Conservation (phyloP, 2,329 filamentous ascomycete species). For the Fusarium sp. region DNA sequence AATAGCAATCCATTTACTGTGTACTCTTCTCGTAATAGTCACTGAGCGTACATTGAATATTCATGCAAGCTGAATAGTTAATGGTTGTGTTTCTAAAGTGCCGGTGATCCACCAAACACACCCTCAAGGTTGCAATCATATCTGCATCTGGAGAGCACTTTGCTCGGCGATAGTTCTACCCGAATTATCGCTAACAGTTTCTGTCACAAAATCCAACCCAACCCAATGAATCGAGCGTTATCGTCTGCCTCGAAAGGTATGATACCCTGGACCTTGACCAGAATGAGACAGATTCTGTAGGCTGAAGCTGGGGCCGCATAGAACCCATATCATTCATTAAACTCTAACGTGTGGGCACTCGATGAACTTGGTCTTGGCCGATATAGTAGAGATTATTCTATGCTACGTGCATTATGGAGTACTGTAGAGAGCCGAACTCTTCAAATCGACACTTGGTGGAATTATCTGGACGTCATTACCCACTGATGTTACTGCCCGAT, state of each 20-base stretch:
- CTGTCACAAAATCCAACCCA: constrained; percentile 9
- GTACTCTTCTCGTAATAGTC: neutral
- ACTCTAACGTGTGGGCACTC: neutral
- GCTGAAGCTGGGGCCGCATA: neutral
- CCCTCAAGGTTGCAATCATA: neutral
- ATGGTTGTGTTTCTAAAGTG: neutral
- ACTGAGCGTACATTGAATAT: neutral
- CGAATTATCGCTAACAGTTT: neutral
- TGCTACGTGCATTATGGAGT: neutral
- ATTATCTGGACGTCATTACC: neutral
- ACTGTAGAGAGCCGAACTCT: neutral
- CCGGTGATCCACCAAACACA: neutral
- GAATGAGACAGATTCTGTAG: neutral
- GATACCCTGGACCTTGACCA: constrained; percentile 11
- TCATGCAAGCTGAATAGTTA: neutral
- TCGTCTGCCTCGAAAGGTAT: neutral
- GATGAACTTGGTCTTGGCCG: neutral
- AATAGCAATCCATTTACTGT: neutral
- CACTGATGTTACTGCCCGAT: neutral
- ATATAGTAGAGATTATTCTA: neutral
- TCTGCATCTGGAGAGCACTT: neutral
- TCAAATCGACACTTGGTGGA: neutral
- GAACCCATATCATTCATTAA: neutral
- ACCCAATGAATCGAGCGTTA: neutral
- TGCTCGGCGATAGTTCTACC: constrained; percentile 7